Conservation (phyloP, 441 rosid species). For the Jatropha multifida region DNA sequence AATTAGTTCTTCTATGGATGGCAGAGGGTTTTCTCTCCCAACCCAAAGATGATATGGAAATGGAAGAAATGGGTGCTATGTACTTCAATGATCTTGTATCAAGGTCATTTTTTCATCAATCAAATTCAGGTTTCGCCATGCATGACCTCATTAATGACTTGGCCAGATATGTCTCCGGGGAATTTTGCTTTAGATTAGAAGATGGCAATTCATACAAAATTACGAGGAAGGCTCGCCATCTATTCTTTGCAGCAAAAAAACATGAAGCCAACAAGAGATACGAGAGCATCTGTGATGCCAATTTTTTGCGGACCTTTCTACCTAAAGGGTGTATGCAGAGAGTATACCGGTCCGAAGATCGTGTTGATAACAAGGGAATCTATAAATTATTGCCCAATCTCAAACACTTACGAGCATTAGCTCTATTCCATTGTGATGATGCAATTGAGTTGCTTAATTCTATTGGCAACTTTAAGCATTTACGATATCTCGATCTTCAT, state of each 20-base stretch:
- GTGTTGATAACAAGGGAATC: conserved; percentile 13
- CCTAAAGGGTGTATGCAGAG: neutral
- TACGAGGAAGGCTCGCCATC: conserved; percentile 28
- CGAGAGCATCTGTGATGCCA: conserved; percentile 12
- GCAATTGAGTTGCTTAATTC: conserved; percentile 17
- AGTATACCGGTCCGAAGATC: neutral
- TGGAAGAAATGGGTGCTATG: conserved; percentile 8
- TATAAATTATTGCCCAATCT: conserved; percentile 9
- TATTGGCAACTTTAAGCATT: conserved; percentile 29
- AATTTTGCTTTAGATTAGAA: conserved; percentile 27
- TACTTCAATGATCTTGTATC: conserved; percentile 22
- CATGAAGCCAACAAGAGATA: conserved; percentile 9
- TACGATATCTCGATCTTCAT: conserved; percentile 32
- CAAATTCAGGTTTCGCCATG: conserved; percentile 8
- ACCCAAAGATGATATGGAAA: neutral
- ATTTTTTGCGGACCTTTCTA: conserved; percentile 34
- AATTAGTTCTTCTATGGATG: conserved; percentile 8
- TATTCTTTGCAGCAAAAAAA: conserved; percentile 12
- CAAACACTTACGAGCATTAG: conserved; percentile 27
- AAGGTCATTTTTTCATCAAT: conserved; percentile 23
- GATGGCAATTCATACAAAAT: neutral
- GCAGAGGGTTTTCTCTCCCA: conserved; percentile 10
- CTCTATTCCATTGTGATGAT: conserved; percentile 18
- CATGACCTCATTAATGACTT: conserved; percentile 16
- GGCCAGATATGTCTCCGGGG: conserved; percentile 7